Conservation (phyloP, 1,284 basidiomycete species). For the Inonotus obliquus region DNA sequence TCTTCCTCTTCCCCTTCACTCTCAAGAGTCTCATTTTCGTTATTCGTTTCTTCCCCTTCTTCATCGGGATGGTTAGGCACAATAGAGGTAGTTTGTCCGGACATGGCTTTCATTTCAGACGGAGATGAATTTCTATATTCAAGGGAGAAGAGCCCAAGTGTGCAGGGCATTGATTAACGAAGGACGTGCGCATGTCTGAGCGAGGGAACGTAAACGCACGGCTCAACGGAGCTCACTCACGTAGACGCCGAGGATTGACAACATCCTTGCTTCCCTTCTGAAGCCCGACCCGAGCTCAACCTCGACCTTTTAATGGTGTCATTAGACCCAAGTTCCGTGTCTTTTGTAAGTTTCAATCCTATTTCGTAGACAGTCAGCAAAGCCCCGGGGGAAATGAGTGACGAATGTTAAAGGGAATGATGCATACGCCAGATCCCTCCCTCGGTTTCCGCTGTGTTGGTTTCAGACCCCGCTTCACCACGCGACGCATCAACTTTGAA, state of each 20-base stretch:
- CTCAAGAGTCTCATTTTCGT: no score
- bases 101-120: no score
- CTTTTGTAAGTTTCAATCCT: slow-evolving; percentile 61
- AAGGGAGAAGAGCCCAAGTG: neutral
- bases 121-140: no score
- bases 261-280: slow-evolving; percentile 19
- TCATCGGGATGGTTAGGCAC: no score
- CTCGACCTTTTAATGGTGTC: slow-evolving; percentile 61
- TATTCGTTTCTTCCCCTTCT: no score
- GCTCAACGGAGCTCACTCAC: slow-evolving; percentile 18
- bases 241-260: slow-evolving; percentile 13
- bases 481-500: slow-evolving; percentile 32
- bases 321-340: slow-evolving; percentile 75
- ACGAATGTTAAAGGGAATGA: slow-evolving; percentile 5
- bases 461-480: no score
- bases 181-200: slow-evolving; percentile 23
- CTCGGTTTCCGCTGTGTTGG: neutral
- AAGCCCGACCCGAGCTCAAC: slow-evolving; percentile 34
- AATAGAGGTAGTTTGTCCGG: no score
- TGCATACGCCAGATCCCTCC: slow-evolving; percentile 52
- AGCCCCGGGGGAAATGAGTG: neutral
- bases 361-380: neutral
- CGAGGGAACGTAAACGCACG: slow-evolving; percentile 10
- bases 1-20: no score
- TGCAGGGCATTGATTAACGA: neutral